A percentile compares a stretch with the other conserved stretches of the same genome.
Conservation (phyloP, 352 stramenopile genomes). For the Pythium apleroticum region DNA sequence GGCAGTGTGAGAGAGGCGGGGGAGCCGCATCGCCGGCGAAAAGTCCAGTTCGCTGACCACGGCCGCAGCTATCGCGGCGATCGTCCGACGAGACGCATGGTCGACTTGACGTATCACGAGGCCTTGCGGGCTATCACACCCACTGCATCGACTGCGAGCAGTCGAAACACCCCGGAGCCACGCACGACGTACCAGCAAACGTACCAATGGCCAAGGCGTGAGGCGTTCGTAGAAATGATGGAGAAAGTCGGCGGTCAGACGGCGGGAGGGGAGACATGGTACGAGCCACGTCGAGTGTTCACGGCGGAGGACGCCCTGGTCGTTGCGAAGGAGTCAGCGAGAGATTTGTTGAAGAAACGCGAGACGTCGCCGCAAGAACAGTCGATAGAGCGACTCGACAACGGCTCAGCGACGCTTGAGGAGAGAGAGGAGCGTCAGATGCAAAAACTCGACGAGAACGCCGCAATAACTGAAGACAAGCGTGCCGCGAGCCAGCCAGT, state of each 20-base stretch:
- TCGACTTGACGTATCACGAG: conserved; percentile 15
- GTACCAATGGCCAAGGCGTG: conserved; percentile 17
- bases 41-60: conserved; percentile 24
- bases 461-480: neutral
- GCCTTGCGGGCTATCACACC: conserved; percentile 4
- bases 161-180: neutral
- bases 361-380: neutral
- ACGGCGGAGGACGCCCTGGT: conserved; percentile 35
- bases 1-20: neutral
- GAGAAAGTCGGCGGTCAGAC: conserved; percentile 19
- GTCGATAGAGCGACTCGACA: neutral
- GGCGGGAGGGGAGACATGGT: conserved; percentile 9
- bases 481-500: too few species aligned
- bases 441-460: too few species aligned
- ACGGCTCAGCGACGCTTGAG: neutral
- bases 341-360: conserved; percentile 34
- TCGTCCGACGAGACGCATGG: neutral
- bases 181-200: conserved; percentile 20
- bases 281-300: conserved; percentile 31
- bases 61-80: conserved; percentile 15
- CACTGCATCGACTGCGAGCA: too few species aligned
- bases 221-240: conserved; percentile 5
- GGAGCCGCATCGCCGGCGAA: conserved; percentile 14
- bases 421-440: conserved; percentile 8
- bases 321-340: conserved; percentile 34